Base-by-base conservation (phyloP, 164 flowering plant species). In the Tinospora cordifolia region DNA sequence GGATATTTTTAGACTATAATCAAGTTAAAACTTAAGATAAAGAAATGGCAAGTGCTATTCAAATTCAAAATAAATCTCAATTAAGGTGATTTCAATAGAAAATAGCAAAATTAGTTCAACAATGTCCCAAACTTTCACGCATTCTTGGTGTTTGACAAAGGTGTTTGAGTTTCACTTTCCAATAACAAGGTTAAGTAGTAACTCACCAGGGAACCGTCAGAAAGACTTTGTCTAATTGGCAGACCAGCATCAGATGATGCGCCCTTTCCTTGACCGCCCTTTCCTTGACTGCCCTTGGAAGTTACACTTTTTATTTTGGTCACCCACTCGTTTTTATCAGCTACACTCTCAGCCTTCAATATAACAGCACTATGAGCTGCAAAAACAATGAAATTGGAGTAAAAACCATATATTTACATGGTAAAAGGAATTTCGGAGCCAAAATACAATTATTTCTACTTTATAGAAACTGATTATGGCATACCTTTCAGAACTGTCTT, bases 181-280 rank as follows among this genome's bases (percentile, higher is more conserved):
- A 54, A 54, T 30, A 1, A 7, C 3, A 1, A n/a, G 19, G 19
- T 15, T 12, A 15, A 51, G 24, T 40, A 15, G 22, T 39, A 74
- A 84, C 97, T 82, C 71, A 95, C 99, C 46, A 92, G 85, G 62
- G 98, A 92, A 77, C 99, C 97, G 73, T 95, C 99, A 62, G 98
- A 95, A 62, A 83, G 87, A 79, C 98, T 92, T 64, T 92, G 98
- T 36, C 99, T 81, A 79, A 95, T 83, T 30, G 88, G 68, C 71
- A 72, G 74, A 71, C 85, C 85, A 69, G 84, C 41, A 54, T 86
- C 91, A 72, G 78, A 75, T 38, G 59, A 19, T 38, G 59, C 30
- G 51, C 84, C 82, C 77, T 77, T 84, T 68, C 70, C 81, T 75
- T 81, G 83, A 69, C 85, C 87, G 70, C 90, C 92, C 77, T 77